Percentiles rank a stretch among this genome's conserved stretches.
Conservation (phyloP, 2,329 filamentous ascomycete genomes). For the Pseudogymnoascus sp. region DNA sequence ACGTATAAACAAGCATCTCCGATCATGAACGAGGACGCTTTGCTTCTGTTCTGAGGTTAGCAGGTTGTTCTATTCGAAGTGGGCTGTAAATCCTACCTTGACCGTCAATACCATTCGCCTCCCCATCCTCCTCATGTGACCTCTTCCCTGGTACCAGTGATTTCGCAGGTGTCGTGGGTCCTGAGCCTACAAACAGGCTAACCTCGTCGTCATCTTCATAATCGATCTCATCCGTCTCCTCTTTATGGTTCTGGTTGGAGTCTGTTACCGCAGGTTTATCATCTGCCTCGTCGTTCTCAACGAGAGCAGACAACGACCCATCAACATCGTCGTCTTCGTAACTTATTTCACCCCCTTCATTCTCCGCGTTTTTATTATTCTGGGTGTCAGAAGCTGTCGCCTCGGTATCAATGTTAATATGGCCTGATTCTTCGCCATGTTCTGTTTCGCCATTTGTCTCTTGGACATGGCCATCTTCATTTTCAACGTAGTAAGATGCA, state of each 20-base stretch:
- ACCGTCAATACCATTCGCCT: slow-evolving; percentile 23
- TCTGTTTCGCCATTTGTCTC: background rate
- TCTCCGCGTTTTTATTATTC: slow-evolving; percentile 15
- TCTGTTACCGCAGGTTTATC: slow-evolving; percentile 32
- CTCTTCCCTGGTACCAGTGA: background rate
- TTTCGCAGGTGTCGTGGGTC: slow-evolving; percentile 3
- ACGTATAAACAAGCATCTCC: slow-evolving; percentile 2
- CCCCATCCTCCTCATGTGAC: slow-evolving; percentile 18
- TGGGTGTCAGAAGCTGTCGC: background rate
- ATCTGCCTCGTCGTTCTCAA: slow-evolving; percentile 28
- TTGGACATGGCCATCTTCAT: background rate
- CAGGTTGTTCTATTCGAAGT: background rate
- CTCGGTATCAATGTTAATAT: slow-evolving; percentile 6
- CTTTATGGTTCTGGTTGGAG: slow-evolving; percentile 25
- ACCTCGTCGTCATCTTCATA: slow-evolving; percentile 26
- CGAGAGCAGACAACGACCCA: slow-evolving; percentile 14
- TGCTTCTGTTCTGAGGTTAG: slow-evolving; percentile 25
- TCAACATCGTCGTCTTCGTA: slow-evolving; percentile 29
- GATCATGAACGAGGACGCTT: slow-evolving; percentile 28
- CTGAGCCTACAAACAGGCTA: slow-evolving; percentile 21
- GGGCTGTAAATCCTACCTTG: slow-evolving; percentile 20
- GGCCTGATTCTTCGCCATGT: background rate
- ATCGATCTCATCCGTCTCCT: slow-evolving; percentile 32
- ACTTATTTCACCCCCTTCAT: slow-evolving; percentile 32
- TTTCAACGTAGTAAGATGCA: background rate